These are phyloP conservation scores for Claviceps paspali DNA, from an alignment of 2,329 filamentous ascomycete species.

Conservation along the genomic window DNA sequence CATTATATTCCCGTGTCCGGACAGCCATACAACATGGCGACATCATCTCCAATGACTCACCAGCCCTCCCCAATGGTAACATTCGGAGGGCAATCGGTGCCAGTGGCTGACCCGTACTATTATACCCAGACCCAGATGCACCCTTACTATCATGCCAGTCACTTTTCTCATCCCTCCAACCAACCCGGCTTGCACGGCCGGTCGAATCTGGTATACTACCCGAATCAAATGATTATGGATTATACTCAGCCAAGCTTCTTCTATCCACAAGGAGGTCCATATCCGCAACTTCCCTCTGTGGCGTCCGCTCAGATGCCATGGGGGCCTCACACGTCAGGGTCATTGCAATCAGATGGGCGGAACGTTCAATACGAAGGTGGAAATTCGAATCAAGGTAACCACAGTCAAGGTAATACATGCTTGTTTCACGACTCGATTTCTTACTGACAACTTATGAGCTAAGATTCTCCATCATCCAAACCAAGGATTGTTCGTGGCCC, in stretches of 20 bases:
- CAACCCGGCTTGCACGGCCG: constrained; percentile 20
- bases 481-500: constrained; percentile 19
- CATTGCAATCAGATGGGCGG: constrained; percentile 5
- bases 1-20: constrained; percentile 20
- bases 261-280: constrained; percentile 26
- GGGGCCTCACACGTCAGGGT: constrained; percentile 20
- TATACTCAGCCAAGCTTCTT: constrained; percentile 29
- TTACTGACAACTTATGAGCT: not conserved
- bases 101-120: constrained; percentile 31
- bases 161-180: constrained; percentile 23
- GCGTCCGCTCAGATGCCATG: constrained; percentile 19
- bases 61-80: constrained; percentile 24
- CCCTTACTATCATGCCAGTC: constrained; percentile 27
- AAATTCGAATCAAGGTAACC: not conserved
- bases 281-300: constrained; percentile 16
- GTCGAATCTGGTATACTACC: constrained; percentile 28
- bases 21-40: constrained; percentile 19
- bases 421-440: not conserved
- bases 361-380: constrained; percentile 7
- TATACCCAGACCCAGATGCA: constrained; percentile 28
- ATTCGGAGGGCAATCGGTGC: constrained; percentile 24
- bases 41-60: constrained; percentile 23
- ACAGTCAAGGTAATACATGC: constrained; percentile 11
- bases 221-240: constrained; percentile 26
- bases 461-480: constrained; percentile 6